Evolutionary conservation across 371 early-diverging fungal species (phyloP).

Genomic region (Paraphysoderma sedebokerense): DNA sequence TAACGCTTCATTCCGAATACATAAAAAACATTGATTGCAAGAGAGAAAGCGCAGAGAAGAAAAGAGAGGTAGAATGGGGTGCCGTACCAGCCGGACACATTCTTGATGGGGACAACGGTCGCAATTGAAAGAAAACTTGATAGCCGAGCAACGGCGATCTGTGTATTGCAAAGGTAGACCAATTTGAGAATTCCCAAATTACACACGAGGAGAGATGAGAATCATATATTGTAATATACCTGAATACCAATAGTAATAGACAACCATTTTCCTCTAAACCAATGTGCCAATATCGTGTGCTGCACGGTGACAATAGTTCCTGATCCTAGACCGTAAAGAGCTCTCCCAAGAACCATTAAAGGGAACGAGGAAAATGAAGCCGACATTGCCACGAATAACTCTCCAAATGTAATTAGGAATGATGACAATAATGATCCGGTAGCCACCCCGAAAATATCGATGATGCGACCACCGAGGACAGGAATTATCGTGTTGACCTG

Average conservation of each 20-base stretch:
- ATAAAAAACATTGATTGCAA: constrained; percentile 39
- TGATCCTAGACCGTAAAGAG: constrained; percentile 51
- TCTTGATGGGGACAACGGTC: constrained; percentile 41
- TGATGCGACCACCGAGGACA: constrained; percentile 47
- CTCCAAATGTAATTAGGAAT: constrained; percentile 35
- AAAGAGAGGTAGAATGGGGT: constrained; percentile 52
- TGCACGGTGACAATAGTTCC: constrained; percentile 50
- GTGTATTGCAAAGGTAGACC: too few relatives aligned
- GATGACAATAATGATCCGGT: constrained; percentile 46
- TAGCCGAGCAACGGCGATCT: constrained; percentile 44
- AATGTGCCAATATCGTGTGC: constrained; percentile 49
- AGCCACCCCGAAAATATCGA: constrained; percentile 48
- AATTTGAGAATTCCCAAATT: too few relatives aligned
- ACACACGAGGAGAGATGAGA: too few relatives aligned
- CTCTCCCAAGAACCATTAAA: constrained; percentile 43
- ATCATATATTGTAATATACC: too few relatives aligned
- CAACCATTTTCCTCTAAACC: constrained; percentile 46
- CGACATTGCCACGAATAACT: constrained; percentile 37
- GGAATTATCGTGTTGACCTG: constrained; percentile 53
- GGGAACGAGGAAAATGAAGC: constrained; percentile 27
- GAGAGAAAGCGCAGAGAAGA: constrained; percentile 35
- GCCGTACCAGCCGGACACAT: constrained; percentile 44
- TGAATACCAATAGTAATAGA: constrained; percentile 40
- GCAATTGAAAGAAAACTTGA: constrained; percentile 43
- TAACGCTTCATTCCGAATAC: constrained; percentile 23